Evolutionary conservation across 805 yeast genomes (phyloP).

Genomic region (Lachancea lanzarotensis): DNA sequence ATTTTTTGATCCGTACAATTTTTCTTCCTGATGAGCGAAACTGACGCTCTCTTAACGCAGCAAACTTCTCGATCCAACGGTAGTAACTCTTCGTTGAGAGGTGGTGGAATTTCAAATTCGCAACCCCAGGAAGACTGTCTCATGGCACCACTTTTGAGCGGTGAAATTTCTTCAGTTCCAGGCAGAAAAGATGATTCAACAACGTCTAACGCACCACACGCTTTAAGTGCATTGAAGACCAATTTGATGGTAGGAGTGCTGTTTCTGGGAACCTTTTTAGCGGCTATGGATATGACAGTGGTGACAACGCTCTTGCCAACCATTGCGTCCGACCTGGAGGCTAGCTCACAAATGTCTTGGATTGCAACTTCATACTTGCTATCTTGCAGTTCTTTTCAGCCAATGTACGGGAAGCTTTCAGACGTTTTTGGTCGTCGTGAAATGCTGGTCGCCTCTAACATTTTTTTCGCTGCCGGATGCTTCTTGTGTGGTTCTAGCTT

Average conservation of each 20-base stretch:
- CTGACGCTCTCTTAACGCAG: not conserved
- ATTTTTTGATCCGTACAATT: not conserved
- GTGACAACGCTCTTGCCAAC: constrained; percentile 56
- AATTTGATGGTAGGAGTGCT: constrained; percentile 32
- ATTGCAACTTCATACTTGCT: constrained; percentile 38
- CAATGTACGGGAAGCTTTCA: constrained; percentile 37
- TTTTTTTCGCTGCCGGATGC: constrained; percentile 33
- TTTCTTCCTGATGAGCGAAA: not conserved
- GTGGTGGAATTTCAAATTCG: no score
- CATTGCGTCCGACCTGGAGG: constrained; percentile 59
- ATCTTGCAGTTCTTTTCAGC: constrained; percentile 38
- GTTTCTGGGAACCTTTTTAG: constrained; percentile 42
- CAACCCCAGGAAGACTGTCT: not conserved
- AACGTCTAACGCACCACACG: not conserved
- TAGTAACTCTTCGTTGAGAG: not conserved
- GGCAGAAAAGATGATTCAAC: not conserved
- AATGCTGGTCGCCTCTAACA: constrained; percentile 34
- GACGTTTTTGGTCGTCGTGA: constrained; percentile 35
- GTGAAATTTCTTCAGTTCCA: not conserved
- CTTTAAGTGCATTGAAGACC: not conserved
- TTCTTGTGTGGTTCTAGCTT: constrained; percentile 31
- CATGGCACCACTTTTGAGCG: not conserved
- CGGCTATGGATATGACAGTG: constrained; percentile 59
- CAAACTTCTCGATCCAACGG: not conserved
- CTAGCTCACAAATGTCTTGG: constrained; percentile 52